phyloP scores from a whole-genome alignment of 139 green algal species.

The Zygnema circumcarinatum region DNA sequence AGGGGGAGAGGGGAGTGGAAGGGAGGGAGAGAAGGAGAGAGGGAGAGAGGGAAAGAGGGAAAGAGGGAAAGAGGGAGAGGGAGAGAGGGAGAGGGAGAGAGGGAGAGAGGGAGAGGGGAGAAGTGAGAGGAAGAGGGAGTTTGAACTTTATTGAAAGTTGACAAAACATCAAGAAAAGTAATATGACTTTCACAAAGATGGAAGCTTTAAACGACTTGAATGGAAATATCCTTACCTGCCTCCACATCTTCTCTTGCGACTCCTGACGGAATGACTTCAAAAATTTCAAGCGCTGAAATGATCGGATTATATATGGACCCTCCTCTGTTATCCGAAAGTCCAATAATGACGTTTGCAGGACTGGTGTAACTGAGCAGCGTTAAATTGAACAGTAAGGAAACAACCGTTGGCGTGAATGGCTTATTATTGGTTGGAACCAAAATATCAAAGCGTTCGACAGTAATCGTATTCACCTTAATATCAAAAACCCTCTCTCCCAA shows the following conservation, averaged over 20 bases:
- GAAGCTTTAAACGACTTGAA: not conserved
- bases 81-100: not conserved
- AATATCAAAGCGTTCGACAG: slow-evolving; percentile 25
- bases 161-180: not conserved
- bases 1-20: not conserved
- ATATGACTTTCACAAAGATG: slow-evolving; percentile 17
- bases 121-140: not conserved
- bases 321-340: not conserved
- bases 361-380: slow-evolving; percentile 2
- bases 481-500: slow-evolving; percentile 46
- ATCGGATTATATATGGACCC: not conserved
- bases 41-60: slow-evolving; percentile 14
- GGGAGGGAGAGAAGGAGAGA: slow-evolving; percentile 1
- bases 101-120: slow-evolving; percentile 9
- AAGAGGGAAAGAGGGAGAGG: not conserved
- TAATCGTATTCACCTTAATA: not conserved
- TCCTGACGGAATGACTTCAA: not conserved
- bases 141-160: not conserved
- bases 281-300: slow-evolving; percentile 3
- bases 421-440: not conserved
- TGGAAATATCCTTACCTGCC: not conserved
- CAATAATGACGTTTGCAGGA: not conserved
- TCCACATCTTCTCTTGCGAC: not conserved
- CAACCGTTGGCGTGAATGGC: not conserved
- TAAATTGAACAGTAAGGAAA: not conserved